Base-by-base conservation (phyloP, 768 basidiomycete species). In the Kwoniella botswanensis region DNA sequence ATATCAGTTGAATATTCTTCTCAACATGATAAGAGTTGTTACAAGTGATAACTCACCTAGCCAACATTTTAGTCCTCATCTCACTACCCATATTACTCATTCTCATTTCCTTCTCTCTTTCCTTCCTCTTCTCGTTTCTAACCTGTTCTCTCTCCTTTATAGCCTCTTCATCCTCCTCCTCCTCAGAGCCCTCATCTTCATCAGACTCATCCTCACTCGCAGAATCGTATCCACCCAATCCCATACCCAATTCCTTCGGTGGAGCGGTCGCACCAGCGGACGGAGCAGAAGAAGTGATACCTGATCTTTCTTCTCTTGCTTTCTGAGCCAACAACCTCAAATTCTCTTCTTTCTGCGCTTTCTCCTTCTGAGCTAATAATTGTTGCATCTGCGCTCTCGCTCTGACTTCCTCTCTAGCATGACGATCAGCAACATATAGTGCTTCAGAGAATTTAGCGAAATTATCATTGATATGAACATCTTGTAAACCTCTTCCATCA, bases 31-130 rank as follows among this genome's bases (percentile, higher is more conserved):
- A 9, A 35, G 7, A 35, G 35, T 3, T 35, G 35, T 35, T 35
- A 35, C 35, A 35, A 35, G 35, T 4, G 35, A 22, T 6, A 13
- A 82, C 85, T 65, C 68, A 86, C 86, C 92, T 90, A 22, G 96
- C 94, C 70, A 98, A 86, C 88, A 93, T 90, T 86, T 97, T 98
- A 50, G 97, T 94, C 17, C 97, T 88, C 80, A 94, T 93, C 84
- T 98, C 97, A 35, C 91, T 88, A 26, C 97, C 97, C 97, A 99
- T 99, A 80, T 98, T 97, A 84, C 88, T 94, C 94, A 98, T 96
- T 71, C 97, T 88, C 92, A 99, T 89, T 85, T 99, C 96, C 50
- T 95, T 90, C 85, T 98, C 95, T 35, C 97, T 89, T 82, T 98
- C 94, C 71, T 91, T 88, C 77, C 92, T 88, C 87, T 98, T 94